Evolutionary conservation across 495 filamentous ascomycete species (phyloP), one percentile per base, ranked within the genome.

Genomic region (Daldinia childiae): DNA sequence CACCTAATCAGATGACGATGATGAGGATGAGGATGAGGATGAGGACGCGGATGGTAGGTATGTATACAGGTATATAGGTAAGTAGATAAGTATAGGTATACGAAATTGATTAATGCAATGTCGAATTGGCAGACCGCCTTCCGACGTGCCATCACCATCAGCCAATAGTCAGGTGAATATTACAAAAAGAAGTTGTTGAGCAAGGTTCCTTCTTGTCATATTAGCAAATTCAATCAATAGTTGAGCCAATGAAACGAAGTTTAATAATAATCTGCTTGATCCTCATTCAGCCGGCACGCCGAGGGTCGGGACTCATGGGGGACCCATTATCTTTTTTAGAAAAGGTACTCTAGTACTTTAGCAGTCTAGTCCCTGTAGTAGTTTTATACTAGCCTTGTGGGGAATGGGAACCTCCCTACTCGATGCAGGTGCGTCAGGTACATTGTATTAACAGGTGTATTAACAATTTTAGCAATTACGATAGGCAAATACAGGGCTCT

Each of bases 221-320:
- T 66, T 73, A 73, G 50, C 71, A 73, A 73, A 73, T 73, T 24
- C 45, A 66, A 73, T 73, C 60, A 63, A 19, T 4, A 4, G n/a
- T 29, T 5, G 36, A 55, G 55, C 72, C 72, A 74, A 74, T 74
- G 3, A 41, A 4, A 62, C 26, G 1, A 21, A 21, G 17, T 71
- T 71, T 56, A 74, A 74, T 74, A 62, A 74, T 74, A 74, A 74
- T 74, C 68, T 19, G 34, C 58, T 64, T 14, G 55, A 66, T 38
- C 26, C 71, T 73, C 67, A 74, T 74, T 74, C 67, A 74, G 34
- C 72, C 72, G 68, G 72, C 58, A 57, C 36, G 71, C 71, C 71
- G 71, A 73, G 60, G 30, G 41, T 69, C 71, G 71, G 71, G 66
- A 65, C 27, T 27, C 15, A 6, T 62, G 43, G 62, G 67, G 67